Base-by-base conservation (phyloP, 2,329 filamentous ascomycete genomes). In the Thelonectria blattea region DNA sequence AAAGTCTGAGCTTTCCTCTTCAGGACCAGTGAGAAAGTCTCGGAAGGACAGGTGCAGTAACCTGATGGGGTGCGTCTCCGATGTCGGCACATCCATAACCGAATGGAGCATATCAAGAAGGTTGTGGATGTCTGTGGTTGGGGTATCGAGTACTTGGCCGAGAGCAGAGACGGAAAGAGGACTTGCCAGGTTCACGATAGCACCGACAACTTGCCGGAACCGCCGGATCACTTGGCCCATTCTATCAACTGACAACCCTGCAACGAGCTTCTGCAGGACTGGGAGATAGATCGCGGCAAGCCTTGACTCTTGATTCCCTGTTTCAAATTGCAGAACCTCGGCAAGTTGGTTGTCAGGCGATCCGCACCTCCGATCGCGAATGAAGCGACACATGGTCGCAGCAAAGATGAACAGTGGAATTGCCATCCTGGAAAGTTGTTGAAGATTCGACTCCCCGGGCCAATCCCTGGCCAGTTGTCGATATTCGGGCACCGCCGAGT, bases 401-500 rank as follows among this genome's bases (percentile, higher is more conserved):
- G 75, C 75, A 24, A 72, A 74, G 47, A 78, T 77, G 53, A 78
- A 78, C 0, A 79, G 64, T 0, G 75, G 74, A 1, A 68, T 58
- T 1, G 77, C 70, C 56, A 70, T 74, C 12, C 60, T 7, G 2
- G 72, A 54, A 2, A 77, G 67, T 8, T 7, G 24, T 17, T 32
- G 7, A 1, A 56, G 39, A 0, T n/a, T 14, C 0, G 20, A 14
- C 1, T 51, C 3, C 0, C 63, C 61, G 0, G 68, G 67, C 67
- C 66, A 69, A 8, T 56, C 41, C 0, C 22, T 1, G 1, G 24
- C 11, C 2, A 69, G 43, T 2, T 54, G 46, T 0, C 49, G 43
- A 1, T 52, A 14, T 0, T 39, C 1, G 1, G 55, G 30, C 62
- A 54, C 58, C 0, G n/a, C 15, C 1, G 5, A 1, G 32, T 73